Conservation (phyloP, 371 early-diverging fungal genomes). For the Rhizopus stolonifer region DNA sequence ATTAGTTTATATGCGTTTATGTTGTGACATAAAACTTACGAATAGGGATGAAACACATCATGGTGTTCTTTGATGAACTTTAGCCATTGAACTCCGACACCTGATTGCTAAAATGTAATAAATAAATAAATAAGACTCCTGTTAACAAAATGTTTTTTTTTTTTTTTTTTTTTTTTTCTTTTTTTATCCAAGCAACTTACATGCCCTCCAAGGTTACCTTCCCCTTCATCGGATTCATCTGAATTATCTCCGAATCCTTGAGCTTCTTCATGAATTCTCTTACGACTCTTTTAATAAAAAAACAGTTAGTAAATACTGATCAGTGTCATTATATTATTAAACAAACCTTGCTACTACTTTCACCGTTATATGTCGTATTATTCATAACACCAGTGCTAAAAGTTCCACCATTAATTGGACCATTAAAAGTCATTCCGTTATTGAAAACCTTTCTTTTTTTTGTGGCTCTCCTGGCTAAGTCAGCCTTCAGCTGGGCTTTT, state of each 20-base stretch:
- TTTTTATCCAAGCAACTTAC: constrained; percentile 3
- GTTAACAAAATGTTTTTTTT: constrained; percentile 1
- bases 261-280: neutral
- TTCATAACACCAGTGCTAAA: neutral
- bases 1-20: constrained; percentile 9
- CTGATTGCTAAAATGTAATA: constrained; percentile 10
- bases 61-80: constrained; percentile 7
- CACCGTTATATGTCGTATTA: neutral
- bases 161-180: too few relatives aligned
- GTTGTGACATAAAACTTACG: constrained; percentile 6
- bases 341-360: constrained; percentile 3
- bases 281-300: constrained; percentile 1
- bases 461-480: constrained; percentile 1
- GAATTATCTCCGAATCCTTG: constrained; percentile 2
- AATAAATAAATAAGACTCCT: constrained; percentile 5
- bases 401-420: neutral
- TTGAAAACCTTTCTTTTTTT: constrained; percentile 1
- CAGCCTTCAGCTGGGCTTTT: constrained; percentile 1
- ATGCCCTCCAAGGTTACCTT: constrained; percentile 1
- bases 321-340: constrained; percentile 1
- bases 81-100: constrained; percentile 11
- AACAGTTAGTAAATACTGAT: constrained; percentile 1
- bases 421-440: constrained; percentile 2
- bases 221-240: neutral
- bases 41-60: constrained; percentile 8